Evolutionary conservation across 2,329 filamentous ascomycete genomes (phyloP).

Genomic region (Alternaria consortialis): DNA sequence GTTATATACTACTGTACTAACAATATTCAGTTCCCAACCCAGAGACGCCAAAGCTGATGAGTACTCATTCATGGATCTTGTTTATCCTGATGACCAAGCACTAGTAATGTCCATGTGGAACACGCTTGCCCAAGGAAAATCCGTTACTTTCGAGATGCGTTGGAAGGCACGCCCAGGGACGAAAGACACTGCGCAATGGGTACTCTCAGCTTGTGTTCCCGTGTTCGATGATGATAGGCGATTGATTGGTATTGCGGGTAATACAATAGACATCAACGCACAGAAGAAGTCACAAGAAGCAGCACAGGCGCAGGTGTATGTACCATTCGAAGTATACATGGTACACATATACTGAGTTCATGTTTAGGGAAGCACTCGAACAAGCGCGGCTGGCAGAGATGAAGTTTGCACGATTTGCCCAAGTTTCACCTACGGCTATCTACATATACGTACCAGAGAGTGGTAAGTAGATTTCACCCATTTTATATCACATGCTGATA

Average conservation of each 20-base stretch:
- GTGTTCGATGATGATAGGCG: slow-evolving; percentile 38
- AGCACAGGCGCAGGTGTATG: slow-evolving; percentile 26
- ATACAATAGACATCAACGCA: slow-evolving; percentile 44
- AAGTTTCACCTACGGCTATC: slow-evolving; percentile 38
- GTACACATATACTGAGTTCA: neutral
- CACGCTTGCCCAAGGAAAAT: slow-evolving; percentile 32
- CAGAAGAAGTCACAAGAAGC: slow-evolving; percentile 41
- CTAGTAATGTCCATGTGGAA: slow-evolving; percentile 45
- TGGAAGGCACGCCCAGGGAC: slow-evolving; percentile 38
- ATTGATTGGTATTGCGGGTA: slow-evolving; percentile 42
- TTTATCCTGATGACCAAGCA: slow-evolving; percentile 37
- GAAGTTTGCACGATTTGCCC: slow-evolving; percentile 39
- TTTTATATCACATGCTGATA: neutral
- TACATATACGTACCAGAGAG: slow-evolving; percentile 35
- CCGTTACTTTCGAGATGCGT: slow-evolving; percentile 47
- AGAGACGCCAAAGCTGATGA: slow-evolving; percentile 28
- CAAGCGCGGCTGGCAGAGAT: slow-evolving; percentile 34
- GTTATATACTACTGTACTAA: neutral
- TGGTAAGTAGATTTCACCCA: slow-evolving; percentile 15
- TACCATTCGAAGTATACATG: neutral
- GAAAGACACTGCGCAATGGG: slow-evolving; percentile 33
- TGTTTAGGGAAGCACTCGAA: slow-evolving; percentile 33
- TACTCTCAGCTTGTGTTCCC: slow-evolving; percentile 42
- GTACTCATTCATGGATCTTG: slow-evolving; percentile 44
- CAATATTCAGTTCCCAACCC: slow-evolving; percentile 29